Conservation (phyloP, 441 rosid genomes). For the Rhodomyrtus psidioides region DNA sequence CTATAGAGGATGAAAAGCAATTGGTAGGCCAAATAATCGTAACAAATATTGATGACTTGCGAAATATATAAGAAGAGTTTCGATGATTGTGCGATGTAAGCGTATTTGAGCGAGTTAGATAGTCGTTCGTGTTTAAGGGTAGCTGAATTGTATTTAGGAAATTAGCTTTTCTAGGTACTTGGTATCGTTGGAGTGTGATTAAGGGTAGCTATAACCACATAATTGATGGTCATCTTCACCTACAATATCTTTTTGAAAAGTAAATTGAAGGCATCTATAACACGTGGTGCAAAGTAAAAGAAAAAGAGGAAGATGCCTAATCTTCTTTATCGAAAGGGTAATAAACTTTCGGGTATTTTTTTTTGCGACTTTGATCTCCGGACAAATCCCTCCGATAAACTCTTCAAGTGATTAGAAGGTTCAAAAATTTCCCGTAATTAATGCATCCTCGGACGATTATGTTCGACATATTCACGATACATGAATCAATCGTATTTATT, state of each 20-base stretch:
- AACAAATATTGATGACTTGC: neutral
- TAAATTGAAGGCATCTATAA: neutral
- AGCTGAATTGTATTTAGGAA: neutral
- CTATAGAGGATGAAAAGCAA: neutral
- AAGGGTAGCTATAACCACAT: neutral
- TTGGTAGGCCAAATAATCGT: too few species aligned
- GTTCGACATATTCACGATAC: neutral
- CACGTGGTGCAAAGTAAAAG: neutral
- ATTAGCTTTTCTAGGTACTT: neutral
- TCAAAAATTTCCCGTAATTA: neutral
- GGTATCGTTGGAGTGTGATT: neutral
- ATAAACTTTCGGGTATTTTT: neutral
- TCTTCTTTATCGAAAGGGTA: neutral
- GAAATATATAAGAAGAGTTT: too few species aligned
- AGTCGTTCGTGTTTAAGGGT: accelerated
- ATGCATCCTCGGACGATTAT: neutral
- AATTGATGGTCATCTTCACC: neutral
- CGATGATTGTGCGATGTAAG: too few species aligned
- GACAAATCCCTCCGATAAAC: neutral
- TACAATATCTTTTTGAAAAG: neutral
- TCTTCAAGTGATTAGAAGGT: neutral
- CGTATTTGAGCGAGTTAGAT: accelerated
- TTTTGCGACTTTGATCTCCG: neutral
- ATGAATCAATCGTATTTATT: neutral
- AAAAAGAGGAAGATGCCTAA: neutral